phyloP scores from a whole-genome alignment of 495 filamentous ascomycete genomes.

The Penicillium simplicissimum region DNA sequence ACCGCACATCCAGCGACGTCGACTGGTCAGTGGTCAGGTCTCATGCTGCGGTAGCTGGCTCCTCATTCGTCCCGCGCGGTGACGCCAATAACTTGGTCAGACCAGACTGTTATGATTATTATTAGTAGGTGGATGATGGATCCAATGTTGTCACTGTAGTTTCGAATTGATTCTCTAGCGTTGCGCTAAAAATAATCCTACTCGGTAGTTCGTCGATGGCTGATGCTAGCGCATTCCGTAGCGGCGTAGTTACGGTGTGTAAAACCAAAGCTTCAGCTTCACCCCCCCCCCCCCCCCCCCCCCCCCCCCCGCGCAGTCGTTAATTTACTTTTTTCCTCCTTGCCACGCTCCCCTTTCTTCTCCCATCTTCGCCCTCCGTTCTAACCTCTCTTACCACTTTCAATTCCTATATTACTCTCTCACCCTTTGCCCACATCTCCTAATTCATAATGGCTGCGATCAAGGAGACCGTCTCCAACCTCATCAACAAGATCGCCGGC shows the following conservation, averaged over 20 bases:
- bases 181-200: slow-evolving; percentile 31
- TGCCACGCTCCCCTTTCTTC: slow-evolving; percentile 8
- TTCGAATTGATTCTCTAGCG: slow-evolving; percentile 7
- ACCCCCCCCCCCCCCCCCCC: too few relatives aligned
- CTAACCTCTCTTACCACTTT: slow-evolving; percentile 1
- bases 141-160: neutral
- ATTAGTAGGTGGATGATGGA: neutral
- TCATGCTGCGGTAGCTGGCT: slow-evolving; percentile 9
- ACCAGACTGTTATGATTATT: too few relatives aligned
- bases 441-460: slow-evolving; percentile 45
- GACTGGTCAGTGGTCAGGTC: slow-evolving; percentile 28
- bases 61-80: neutral
- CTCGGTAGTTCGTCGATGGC: neutral
- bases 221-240: slow-evolving; percentile 11
- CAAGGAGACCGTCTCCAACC: slow-evolving; percentile 55
- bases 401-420: neutral
- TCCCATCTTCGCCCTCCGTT: slow-evolving; percentile 9
- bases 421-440: neutral
- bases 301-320: slow-evolving; percentile 24
- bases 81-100: neutral
- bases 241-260: slow-evolving; percentile 19
- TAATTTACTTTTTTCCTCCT: slow-evolving; percentile 24
- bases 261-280: slow-evolving; percentile 23
- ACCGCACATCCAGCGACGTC: neutral
- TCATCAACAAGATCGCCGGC: slow-evolving; percentile 58